These are phyloP conservation scores for Hypoxylon sp. DNA, from an alignment of 2,329 filamentous ascomycete genomes.

Conservation along the genomic window DNA sequence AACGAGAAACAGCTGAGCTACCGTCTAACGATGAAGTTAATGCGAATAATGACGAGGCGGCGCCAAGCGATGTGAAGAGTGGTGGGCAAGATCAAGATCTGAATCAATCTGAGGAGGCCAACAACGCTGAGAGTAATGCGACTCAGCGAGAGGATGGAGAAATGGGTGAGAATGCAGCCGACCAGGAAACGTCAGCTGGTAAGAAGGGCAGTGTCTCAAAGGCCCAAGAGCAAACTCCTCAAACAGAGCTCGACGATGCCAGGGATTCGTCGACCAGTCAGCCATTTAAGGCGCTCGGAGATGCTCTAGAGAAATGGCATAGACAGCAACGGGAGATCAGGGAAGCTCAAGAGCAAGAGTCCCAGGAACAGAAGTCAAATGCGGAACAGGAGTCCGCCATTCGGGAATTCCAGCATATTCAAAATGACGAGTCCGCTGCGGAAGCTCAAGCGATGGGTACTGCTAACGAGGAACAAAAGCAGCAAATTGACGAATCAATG, in stretches of 20 bases:
- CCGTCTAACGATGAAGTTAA: slow-evolving; percentile 61
- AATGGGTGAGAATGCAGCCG: slow-evolving; percentile 74
- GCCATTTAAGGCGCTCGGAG: slow-evolving; percentile 94
- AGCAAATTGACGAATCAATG: slow-evolving; percentile 88
- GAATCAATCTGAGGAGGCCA: slow-evolving; percentile 73
- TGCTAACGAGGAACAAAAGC: slow-evolving; percentile 88
- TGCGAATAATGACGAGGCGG: slow-evolving; percentile 72
- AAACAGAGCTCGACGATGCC: slow-evolving; percentile 60
- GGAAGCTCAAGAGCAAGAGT: slow-evolving; percentile 69
- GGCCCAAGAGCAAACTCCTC: slow-evolving; percentile 61
- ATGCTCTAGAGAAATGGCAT: slow-evolving; percentile 94
- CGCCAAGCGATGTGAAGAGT: slow-evolving; percentile 74
- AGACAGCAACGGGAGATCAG: slow-evolving; percentile 87
- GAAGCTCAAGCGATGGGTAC: slow-evolving; percentile 93
- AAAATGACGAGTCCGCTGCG: slow-evolving; percentile 83
- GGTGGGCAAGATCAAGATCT: slow-evolving; percentile 76
- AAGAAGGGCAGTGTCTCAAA: slow-evolving; percentile 71
- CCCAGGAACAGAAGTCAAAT: slow-evolving; percentile 66
- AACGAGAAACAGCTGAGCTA: slow-evolving; percentile 53
- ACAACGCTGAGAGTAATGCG: slow-evolving; percentile 71
- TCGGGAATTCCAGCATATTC: slow-evolving; percentile 95
- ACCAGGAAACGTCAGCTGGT: slow-evolving; percentile 74
- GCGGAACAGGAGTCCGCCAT: slow-evolving; percentile 68
- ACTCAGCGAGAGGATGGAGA: slow-evolving; percentile 77
- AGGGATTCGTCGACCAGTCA: slow-evolving; percentile 67